These are phyloP conservation scores for Tolypocladium endophyticum DNA, from an alignment of 2,329 filamentous ascomycete genomes.

Conservation along the genomic window DNA sequence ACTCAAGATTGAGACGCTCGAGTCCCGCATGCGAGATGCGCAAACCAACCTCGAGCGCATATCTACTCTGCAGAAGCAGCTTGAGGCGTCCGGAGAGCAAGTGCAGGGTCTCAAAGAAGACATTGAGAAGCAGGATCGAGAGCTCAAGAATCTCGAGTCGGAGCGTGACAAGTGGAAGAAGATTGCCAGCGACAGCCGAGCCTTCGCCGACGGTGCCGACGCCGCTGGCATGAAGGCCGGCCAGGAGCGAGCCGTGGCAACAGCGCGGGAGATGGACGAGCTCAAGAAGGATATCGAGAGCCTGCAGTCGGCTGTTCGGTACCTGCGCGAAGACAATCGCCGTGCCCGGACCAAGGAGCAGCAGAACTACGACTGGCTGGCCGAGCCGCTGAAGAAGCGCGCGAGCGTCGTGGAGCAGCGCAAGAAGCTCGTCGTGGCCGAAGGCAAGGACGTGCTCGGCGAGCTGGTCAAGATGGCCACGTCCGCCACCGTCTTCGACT, in stretches of 20 bases:
- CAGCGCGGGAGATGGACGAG: slow-evolving; percentile 61
- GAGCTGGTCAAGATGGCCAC: slow-evolving; percentile 54
- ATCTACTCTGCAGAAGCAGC: slow-evolving; percentile 49
- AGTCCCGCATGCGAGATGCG: slow-evolving; percentile 77
- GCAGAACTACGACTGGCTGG: slow-evolving; percentile 45
- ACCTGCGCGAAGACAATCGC: slow-evolving; percentile 56
- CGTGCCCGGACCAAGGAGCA: slow-evolving; percentile 49
- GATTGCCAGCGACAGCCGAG: slow-evolving; percentile 51
- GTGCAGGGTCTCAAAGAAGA: slow-evolving; percentile 48
- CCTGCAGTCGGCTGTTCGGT: slow-evolving; percentile 55
- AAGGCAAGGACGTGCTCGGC: slow-evolving; percentile 53
- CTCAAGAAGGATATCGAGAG: slow-evolving; percentile 58
- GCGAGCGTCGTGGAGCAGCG: slow-evolving; percentile 35
- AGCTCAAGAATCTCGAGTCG: slow-evolving; percentile 52
- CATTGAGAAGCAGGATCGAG: slow-evolving; percentile 56
- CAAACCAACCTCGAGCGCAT: slow-evolving; percentile 65
- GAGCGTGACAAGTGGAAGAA: slow-evolving; percentile 64
- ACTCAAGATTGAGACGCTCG: slow-evolving; percentile 89
- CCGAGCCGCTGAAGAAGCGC: slow-evolving; percentile 46
- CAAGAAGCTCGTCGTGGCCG: slow-evolving; percentile 41
- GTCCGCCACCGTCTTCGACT: slow-evolving; percentile 46
- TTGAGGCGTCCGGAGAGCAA: slow-evolving; percentile 41
- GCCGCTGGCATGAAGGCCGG: slow-evolving; percentile 43
- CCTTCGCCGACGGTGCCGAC: slow-evolving; percentile 42
- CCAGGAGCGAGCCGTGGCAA: slow-evolving; percentile 58